Conservation (phyloP, 2,329 filamentous ascomycete genomes). For the Pseudogymnoascus destructans region DNA sequence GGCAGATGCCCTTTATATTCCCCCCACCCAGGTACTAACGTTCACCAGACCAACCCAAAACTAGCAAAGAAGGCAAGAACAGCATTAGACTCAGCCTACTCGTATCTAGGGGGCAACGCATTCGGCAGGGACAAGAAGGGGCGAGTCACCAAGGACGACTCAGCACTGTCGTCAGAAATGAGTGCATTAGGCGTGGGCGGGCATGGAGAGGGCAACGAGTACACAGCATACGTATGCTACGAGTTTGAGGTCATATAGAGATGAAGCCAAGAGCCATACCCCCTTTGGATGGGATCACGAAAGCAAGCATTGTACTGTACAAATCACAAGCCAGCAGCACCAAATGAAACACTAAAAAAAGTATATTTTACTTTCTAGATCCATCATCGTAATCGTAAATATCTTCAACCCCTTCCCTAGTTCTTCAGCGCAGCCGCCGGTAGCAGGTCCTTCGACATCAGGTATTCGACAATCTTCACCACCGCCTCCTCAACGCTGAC, state of each 20-base stretch:
- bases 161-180: constrained; percentile 66
- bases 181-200: constrained; percentile 55
- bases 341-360: neutral
- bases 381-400: constrained; percentile 5
- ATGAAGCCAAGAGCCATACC: neutral
- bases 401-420: neutral
- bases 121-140: constrained; percentile 91
- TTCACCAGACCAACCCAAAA: constrained; percentile 64
- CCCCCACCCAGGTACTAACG: constrained; percentile 15
- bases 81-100: constrained; percentile 73
- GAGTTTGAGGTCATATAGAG: constrained; percentile 61
- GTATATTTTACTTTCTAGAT: neutral
- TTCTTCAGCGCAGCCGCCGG: constrained; percentile 20
- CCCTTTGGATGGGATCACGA: constrained; percentile 2
- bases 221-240: constrained; percentile 95
- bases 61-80: constrained; percentile 62
- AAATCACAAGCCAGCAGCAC: neutral
- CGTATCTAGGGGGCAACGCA: constrained; percentile 87
- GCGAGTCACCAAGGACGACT: constrained; percentile 80
- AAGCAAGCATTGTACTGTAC: constrained; percentile 5
- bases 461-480: constrained; percentile 66
- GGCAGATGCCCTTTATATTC: neutral
- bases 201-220: constrained; percentile 62
- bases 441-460: constrained; percentile 55
- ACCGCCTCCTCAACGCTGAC: constrained; percentile 82